Evolutionary conservation across 305 asterid species (phyloP).

Genomic region (Plantago rigida): DNA sequence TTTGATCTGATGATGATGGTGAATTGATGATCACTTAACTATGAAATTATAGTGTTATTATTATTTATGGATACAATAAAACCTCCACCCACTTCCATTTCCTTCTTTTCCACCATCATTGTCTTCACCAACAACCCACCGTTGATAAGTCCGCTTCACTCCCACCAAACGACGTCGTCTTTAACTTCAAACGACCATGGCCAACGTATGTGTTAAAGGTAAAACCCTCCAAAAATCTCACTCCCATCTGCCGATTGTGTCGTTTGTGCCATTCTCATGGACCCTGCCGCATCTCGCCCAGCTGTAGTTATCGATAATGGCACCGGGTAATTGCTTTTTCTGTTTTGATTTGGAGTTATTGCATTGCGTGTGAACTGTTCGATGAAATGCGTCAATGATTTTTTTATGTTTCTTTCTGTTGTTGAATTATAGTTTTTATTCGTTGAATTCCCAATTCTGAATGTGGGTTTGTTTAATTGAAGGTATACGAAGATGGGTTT

Average conservation of each 20-base stretch:
- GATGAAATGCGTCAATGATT: slow-evolving; percentile 26
- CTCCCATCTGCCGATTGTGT: slow-evolving; percentile 35
- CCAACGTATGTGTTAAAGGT: slow-evolving; percentile 28
- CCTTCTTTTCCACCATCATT: not conserved
- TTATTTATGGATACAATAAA: slow-evolving; percentile 27
- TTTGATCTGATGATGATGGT: too few relatives aligned
- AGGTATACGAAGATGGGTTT: slow-evolving; percentile 91
- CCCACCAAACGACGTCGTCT: slow-evolving; percentile 34
- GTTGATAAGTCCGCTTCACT: slow-evolving; percentile 32
- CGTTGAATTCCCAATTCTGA: not conserved
- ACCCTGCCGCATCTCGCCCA: slow-evolving; percentile 66
- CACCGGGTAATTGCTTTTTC: slow-evolving; percentile 49
- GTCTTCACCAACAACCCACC: slow-evolving; percentile 14
- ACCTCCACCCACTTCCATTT: slow-evolving; percentile 11
- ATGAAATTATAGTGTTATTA: not conserved
- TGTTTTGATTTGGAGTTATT: not conserved
- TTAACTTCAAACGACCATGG: slow-evolving; percentile 40
- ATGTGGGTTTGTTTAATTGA: slow-evolving; percentile 18
- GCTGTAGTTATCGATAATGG: slow-evolving; percentile 93
- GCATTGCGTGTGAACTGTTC: slow-evolving; percentile 21
- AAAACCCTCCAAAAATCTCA: slow-evolving; percentile 45
- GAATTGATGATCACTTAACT: slow-evolving; percentile 10
- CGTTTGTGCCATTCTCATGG: slow-evolving; percentile 40
- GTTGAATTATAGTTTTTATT: not conserved
- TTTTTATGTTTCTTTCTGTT: too few relatives aligned